Evolutionary conservation across 164 flowering plant species (phyloP), one percentile per base, ranked within the genome.

Genomic region (Liriodendron chinense): DNA sequence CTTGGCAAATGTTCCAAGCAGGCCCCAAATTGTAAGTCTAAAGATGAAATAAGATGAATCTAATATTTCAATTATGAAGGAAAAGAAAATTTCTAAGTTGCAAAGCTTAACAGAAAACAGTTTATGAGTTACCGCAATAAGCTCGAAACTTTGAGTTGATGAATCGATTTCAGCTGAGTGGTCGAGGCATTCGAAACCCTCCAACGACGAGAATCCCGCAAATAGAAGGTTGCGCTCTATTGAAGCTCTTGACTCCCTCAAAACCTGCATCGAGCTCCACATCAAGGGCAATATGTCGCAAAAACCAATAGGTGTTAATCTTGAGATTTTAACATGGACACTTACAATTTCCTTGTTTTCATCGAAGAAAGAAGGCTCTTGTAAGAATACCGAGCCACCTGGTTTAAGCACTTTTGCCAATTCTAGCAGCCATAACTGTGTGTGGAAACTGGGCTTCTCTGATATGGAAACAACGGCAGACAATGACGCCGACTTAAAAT

Each of bases 391-490:
- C 3, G 76, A 25, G 18, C 82, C 78, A 63, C 82, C 78, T 49
- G 82, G 82, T 69, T 72, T 79, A 21, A 79, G 78, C 70, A 79
- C 78, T 69, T 79, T 75, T 28, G 70, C 78, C 76, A 79, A 69
- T 72, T 79, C 82, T 69, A 76, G 56, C 56, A 79, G 68, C 82
- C 78, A 79, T 22, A 79, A 75, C 68, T 79, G 76, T 28, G 69
- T 75, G 71, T 79, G 82, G 65, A 79, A 75, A 69, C 78, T 75
- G 22, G 78, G 78, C 70, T 79, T 79, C 82, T 79, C 82, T 1
- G 82, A 68, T n/a, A 79, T 75, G 22, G 82, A 79, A 24, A 79
- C 25, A 50, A 79, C 56, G 6, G 73, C 74, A 9, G 78, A 76
- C 74, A 79, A 62, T 67, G 75, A 71, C 10, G 82, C 67, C 26